Percentiles rank a stretch among this genome's conserved stretches.
Evolutionary conservation across 1,139 yeast genomes (phyloP).

Genomic region (Hemisphaericaspora xylanilytica): DNA sequence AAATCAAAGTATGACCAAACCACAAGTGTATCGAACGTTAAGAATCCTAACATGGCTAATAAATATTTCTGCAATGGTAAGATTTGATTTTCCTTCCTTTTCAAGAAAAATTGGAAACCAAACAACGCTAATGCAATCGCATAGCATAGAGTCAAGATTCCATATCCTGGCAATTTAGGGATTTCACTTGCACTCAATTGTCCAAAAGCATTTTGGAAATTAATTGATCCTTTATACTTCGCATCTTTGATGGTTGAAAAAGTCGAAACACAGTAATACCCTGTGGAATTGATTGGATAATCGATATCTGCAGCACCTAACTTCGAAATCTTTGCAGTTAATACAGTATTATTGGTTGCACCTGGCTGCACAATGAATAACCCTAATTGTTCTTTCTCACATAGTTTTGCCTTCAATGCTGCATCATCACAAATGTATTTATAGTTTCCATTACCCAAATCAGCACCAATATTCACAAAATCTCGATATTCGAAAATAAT

Average conservation of each 20-base stretch:
- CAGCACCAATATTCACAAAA: constrained; percentile 62
- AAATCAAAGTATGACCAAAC: constrained; percentile 92
- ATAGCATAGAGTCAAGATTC: constrained; percentile 79
- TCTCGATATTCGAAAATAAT: constrained; percentile 85
- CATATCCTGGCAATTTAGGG: constrained; percentile 88
- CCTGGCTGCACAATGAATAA: constrained; percentile 54
- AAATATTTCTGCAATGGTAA: constrained; percentile 89
- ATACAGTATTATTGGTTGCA: constrained; percentile 51
- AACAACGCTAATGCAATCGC: constrained; percentile 78
- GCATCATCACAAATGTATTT: constrained; percentile 74
- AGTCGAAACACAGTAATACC: constrained; percentile 89
- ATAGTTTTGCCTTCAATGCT: constrained; percentile 58
- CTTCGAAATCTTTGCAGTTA: constrained; percentile 53
- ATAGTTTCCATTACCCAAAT: constrained; percentile 26
- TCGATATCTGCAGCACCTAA: constrained; percentile 60
- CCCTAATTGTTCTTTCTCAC: constrained; percentile 56
- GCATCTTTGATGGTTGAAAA: constrained; percentile 40
- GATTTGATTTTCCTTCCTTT: constrained; percentile 72
- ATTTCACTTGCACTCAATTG: constrained; percentile 85
- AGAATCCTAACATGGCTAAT: constrained; percentile 77
- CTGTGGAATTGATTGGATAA: constrained; percentile 70
- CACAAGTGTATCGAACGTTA: constrained; percentile 80
- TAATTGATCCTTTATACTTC: constrained; percentile 61
- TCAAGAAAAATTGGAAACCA: constrained; percentile 82
- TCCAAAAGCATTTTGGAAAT: constrained; percentile 90